A percentile compares a stretch with the other conserved stretches of the same genome.
Conservation (phyloP, 2,329 filamentous ascomycete species). For the Epichloe brachyelytri region DNA sequence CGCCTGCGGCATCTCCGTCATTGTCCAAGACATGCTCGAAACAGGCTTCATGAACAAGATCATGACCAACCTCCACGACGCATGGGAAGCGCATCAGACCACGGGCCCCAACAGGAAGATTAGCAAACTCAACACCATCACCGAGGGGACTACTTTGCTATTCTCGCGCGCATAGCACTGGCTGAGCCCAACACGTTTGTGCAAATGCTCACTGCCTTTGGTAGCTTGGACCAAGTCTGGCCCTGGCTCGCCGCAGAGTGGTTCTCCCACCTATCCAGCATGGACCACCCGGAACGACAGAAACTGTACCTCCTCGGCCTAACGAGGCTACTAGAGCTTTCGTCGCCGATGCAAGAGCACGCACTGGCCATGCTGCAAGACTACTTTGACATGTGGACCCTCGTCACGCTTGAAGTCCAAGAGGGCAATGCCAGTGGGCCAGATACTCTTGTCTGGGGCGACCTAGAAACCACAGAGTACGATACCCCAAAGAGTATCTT, state of each 20-base stretch:
- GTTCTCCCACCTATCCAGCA: constrained; percentile 57
- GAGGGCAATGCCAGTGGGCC: constrained; percentile 40
- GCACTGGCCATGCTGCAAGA: constrained; percentile 53
- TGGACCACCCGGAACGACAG: constrained; percentile 50
- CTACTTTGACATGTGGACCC: constrained; percentile 64
- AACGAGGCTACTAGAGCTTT: constrained; percentile 56
- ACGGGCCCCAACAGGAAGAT: constrained; percentile 65
- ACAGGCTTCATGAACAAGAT: constrained; percentile 50
- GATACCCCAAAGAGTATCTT: constrained; percentile 42
- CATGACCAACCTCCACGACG: constrained; percentile 51
- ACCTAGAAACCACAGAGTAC: constrained; percentile 33
- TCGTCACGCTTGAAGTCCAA: constrained; percentile 51
- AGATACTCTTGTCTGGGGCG: constrained; percentile 38
- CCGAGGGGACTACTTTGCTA: constrained; percentile 73
- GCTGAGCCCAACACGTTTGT: constrained; percentile 59
- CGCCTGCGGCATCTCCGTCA: constrained; percentile 43
- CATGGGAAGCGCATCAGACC: constrained; percentile 64
- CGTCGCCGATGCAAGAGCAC: constrained; percentile 42
- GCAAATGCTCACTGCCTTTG: constrained; percentile 37
- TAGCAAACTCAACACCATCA: constrained; percentile 57
- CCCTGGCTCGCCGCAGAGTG: constrained; percentile 46
- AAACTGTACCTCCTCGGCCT: constrained; percentile 64
- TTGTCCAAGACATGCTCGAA: constrained; percentile 53
- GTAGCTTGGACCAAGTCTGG: constrained; percentile 39
- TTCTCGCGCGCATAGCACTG: constrained; percentile 67